Base-by-base conservation (phyloP, 2,329 filamentous ascomycete species). In the Fusarium mundagurra region DNA sequence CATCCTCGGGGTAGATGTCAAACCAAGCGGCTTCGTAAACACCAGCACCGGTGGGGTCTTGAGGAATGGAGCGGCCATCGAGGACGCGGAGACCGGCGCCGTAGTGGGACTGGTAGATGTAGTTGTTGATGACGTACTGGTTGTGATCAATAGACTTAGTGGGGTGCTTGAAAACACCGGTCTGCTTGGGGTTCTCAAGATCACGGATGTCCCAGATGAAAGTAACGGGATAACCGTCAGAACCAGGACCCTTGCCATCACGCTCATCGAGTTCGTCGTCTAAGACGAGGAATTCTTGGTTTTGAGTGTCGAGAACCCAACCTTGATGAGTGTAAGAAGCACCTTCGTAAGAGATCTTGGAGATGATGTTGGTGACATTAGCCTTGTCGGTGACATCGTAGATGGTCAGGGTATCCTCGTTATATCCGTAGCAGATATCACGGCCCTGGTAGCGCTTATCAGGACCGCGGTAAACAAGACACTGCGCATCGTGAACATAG, bases 401-500 rank as follows among this genome's bases (percentile, higher is more conserved):
- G 47, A 88, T 86, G n/a, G 86, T 88, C 39, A 88, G 79, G 0
- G 84, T 85, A 73, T 88, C 85, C 69, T 88, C 85, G 74, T 89
- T 88, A 82, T 88, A 89, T 67, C 84, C 86, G 75, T 88, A 89
- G 84, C 88, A 90, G 75, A 90, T 88, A 61, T 90, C 86, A 5
- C 81, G 82, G 31, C 85, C 86, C 8, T 80, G 78, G 77, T 86
- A 90, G 31, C 82, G 75, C 31, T 79, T 80, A 67, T 89, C 85
- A 2, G 88, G 87, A 1, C 88, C 88, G 13, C 83, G 84, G 73
- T 89, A 89, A 36, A 87, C 84, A 33, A 90, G 79, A 69, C 88
- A 90, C 76, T 91, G 88, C 1, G 89, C 89, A 67, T 91, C 89
- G 74, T 91, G 89, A 5, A 90, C 88, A 60, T 91, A 91, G 3